phyloP scores from a whole-genome alignment of 768 basidiomycete genomes.

The Gymnopilus junonius region DNA sequence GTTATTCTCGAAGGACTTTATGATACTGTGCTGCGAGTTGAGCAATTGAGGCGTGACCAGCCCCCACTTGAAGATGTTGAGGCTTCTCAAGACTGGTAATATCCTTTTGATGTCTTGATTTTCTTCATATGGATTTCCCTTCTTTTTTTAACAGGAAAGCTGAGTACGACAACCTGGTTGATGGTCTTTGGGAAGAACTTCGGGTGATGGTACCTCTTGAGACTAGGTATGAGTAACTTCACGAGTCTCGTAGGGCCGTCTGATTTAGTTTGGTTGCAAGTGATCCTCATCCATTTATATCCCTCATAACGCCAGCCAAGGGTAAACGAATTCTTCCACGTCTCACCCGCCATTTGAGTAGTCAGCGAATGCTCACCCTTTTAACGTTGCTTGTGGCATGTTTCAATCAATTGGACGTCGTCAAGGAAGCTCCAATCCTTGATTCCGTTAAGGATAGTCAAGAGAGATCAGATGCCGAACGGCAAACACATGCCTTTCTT shows the following conservation, averaged over 20 bases:
- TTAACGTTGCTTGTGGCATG: slow-evolving; percentile 93
- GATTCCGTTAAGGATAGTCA: slow-evolving; percentile 67
- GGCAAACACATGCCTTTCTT: slow-evolving; percentile 91
- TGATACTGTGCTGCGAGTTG: slow-evolving; percentile 80
- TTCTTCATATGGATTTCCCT: background rate
- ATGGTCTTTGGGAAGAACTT: slow-evolving; percentile 79
- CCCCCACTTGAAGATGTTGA: slow-evolving; percentile 66
- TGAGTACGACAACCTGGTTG: slow-evolving; percentile 60
- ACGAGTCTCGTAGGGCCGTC: background rate
- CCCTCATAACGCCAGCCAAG: slow-evolving; percentile 84
- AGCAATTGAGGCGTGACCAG: slow-evolving; percentile 83
- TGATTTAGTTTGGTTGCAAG: slow-evolving; percentile 41
- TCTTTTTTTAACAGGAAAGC: slow-evolving; percentile 47
- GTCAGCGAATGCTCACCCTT: slow-evolving; percentile 81
- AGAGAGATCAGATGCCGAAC: slow-evolving; percentile 73
- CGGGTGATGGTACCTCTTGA: slow-evolving; percentile 92
- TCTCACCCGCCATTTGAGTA: slow-evolving; percentile 80
- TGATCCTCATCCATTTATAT: slow-evolving; percentile 96
- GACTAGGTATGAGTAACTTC: slow-evolving; percentile 65
- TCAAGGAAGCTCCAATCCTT: slow-evolving; percentile 73
- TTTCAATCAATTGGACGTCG: slow-evolving; percentile 93
- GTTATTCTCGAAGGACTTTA: slow-evolving; percentile 84
- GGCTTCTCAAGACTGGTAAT: slow-evolving; percentile 47
- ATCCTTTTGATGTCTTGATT: background rate
- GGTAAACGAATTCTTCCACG: slow-evolving; percentile 93